Evolutionary conservation across 176 grass and related monocot species (phyloP).

Genomic region (sorghum (Sorghum bicolor)): DNA sequence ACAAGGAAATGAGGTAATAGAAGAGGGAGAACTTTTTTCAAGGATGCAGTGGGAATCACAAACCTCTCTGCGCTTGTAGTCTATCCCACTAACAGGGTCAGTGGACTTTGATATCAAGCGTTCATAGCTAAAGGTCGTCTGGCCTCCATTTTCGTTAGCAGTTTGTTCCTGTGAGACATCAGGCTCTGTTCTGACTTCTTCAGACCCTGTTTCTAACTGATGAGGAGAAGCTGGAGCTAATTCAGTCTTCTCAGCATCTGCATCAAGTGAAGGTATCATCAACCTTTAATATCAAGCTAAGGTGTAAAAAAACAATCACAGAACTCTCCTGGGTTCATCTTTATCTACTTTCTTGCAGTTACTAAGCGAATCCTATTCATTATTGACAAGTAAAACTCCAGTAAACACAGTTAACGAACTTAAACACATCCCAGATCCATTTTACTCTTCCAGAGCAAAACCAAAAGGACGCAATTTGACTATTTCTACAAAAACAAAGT

Average conservation of each 20-base stretch:
- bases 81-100: conserved; percentile 80
- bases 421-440: background rate
- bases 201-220: conserved; percentile 27
- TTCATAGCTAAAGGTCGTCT: conserved; percentile 81
- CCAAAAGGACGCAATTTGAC: background rate
- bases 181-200: conserved; percentile 45
- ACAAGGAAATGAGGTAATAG: background rate
- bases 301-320: background rate
- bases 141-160: conserved; percentile 61
- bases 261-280: conserved; percentile 24
- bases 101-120: conserved; percentile 75
- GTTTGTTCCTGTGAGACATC: conserved; percentile 63
- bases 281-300: conserved; percentile 4
- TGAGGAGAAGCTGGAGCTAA: conserved; percentile 16
- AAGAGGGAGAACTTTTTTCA: background rate
- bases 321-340: background rate
- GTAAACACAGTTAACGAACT: background rate
- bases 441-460: conserved; percentile 3
- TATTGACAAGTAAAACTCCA: background rate
- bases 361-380: background rate
- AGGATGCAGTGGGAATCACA: conserved; percentile 19
- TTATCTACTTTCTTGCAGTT: background rate
- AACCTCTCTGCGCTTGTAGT: conserved; percentile 93
- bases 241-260: conserved; percentile 45
- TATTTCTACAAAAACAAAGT: background rate